Base-by-base conservation (phyloP, 1,284 basidiomycete genomes). In the Anthracocystis walkeri region DNA sequence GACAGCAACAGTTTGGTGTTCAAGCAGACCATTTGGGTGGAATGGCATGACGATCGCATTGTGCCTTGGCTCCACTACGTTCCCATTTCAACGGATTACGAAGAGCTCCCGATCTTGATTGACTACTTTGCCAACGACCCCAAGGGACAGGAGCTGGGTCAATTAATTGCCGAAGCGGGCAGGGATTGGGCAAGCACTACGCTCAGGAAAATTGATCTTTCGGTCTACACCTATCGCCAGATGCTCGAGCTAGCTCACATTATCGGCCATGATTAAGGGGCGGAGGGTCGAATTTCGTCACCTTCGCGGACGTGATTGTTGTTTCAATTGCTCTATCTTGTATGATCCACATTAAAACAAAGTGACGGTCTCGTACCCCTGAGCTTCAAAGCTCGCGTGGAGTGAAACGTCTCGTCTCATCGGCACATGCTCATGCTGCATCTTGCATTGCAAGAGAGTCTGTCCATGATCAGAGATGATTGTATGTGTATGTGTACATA, bases 1-100 rank as follows among this genome's bases (percentile, higher is more conserved):
- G 68, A 71, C 33, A 71, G 68, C 68, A 71, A 71, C 68, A 71
- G 68, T 25, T 49, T 71, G 3, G 62, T 65, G 5, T 71, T 71
- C 54, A 71, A 71, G 40, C 68, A 71, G 62, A 71, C 68, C 38
- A 50, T 71, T 38, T 71, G 53, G 23, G 48, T 48, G 7, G 68
- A 71, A 46, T 71, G 62, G 62, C 68, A 71, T 58, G 68, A 71
- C 25, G 68, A 65, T 23, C 48, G 68, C 5, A 60, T 71, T 14
- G 49, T 71, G 4, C 68, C 68, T 12, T 65, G 68, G 68, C 54
- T 71, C 4, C 68, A 71, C 54, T 71, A 65, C 53, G 50, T 71
- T 21, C 68, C 68, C 21, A 53, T 71, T 4, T 60, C 58, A 18
- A 55, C 23, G n/a, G 41, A 29, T 18, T 53, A 65, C 38, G 68